phyloP scores from a whole-genome alignment of 495 filamentous ascomycete genomes.

The Amniculicola lignicola region DNA sequence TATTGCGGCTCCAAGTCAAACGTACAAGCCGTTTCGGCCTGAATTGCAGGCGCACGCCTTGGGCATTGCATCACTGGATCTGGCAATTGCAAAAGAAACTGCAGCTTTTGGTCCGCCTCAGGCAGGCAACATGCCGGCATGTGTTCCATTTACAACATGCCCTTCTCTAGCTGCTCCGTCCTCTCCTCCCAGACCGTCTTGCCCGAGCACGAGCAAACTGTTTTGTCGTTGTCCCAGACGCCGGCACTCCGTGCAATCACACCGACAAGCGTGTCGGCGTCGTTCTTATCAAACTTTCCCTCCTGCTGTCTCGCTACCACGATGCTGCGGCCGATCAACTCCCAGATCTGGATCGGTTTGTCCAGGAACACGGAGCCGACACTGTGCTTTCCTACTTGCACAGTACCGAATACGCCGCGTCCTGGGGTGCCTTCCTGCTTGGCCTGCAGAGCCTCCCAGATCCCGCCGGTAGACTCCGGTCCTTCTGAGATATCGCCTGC shows the following conservation, averaged over 20 bases:
- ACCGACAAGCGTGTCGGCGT: conserved; percentile 79
- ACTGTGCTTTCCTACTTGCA: conserved; percentile 67
- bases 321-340: conserved; percentile 88
- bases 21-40: conserved; percentile 30
- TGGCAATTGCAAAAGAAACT: conserved; percentile 6
- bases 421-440: conserved; percentile 49
- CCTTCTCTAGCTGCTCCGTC: conserved; percentile 79
- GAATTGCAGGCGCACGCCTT: conserved; percentile 20
- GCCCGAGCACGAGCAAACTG: conserved; percentile 88
- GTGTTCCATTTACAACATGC: conserved; percentile 64
- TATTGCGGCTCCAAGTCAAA: conserved; percentile 21
- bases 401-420: conserved; percentile 67
- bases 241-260: conserved; percentile 93
- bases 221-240: conserved; percentile 98
- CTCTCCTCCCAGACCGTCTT: conserved; percentile 98
- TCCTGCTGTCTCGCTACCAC: conserved; percentile 66
- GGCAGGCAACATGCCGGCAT: not conserved
- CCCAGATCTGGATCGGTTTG: conserved; percentile 82
- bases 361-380: conserved; percentile 75
- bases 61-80: not conserved
- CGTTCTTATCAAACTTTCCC: conserved; percentile 58
- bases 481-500: conserved; percentile 88
- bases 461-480: conserved; percentile 71
- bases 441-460: conserved; percentile 65
- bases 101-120: not conserved